Percentiles rank a stretch among this genome's conserved stretches.
Conservation (phyloP, 2,329 filamentous ascomycete species). For the Coleophoma cylindrospora region DNA sequence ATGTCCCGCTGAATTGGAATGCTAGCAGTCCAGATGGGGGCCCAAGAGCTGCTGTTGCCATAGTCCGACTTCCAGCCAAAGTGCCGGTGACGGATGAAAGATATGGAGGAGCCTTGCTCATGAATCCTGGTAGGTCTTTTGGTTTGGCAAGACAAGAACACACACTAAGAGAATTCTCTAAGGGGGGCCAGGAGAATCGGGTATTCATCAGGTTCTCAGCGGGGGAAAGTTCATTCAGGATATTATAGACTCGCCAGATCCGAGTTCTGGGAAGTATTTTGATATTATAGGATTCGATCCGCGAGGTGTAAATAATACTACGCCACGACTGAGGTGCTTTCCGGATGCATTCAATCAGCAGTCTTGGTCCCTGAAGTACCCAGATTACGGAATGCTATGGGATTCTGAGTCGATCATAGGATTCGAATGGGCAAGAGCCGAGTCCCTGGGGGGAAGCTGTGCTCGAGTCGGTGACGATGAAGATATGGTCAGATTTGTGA, state of each 20-base stretch:
- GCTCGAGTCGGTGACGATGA: conserved; percentile 11
- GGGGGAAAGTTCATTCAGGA: conserved; percentile 21
- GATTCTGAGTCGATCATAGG: conserved; percentile 4
- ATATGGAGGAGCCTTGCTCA: conserved; percentile 32
- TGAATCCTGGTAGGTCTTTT: conserved; percentile 29
- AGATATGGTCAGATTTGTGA: conserved; percentile 29
- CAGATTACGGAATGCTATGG: conserved; percentile 13
- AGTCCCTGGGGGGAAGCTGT: conserved; percentile 18
- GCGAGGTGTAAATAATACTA: conserved; percentile 31
- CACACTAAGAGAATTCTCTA: too few species aligned
- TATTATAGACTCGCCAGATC: conserved; percentile 18
- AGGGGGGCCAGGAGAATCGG: conserved; percentile 33
- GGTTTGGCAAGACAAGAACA: too few species aligned
- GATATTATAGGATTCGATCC: conserved; percentile 36
- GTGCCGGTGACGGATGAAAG: conserved; percentile 28
- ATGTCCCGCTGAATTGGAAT: conserved; percentile 35
- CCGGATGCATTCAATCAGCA: conserved; percentile 15
- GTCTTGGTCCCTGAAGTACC: conserved; percentile 5
- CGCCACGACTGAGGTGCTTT: conserved; percentile 27
- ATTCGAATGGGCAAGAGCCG: conserved; percentile 15
- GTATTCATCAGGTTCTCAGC: conserved; percentile 20
- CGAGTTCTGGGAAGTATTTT: conserved; percentile 18
- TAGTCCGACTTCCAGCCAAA: conserved; percentile 32
- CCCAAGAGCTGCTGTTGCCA: conserved; percentile 28
- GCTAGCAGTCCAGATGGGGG: conserved; percentile 11